phyloP scores from a whole-genome alignment of 2,329 filamentous ascomycete species.

The Alternaria longipes region DNA sequence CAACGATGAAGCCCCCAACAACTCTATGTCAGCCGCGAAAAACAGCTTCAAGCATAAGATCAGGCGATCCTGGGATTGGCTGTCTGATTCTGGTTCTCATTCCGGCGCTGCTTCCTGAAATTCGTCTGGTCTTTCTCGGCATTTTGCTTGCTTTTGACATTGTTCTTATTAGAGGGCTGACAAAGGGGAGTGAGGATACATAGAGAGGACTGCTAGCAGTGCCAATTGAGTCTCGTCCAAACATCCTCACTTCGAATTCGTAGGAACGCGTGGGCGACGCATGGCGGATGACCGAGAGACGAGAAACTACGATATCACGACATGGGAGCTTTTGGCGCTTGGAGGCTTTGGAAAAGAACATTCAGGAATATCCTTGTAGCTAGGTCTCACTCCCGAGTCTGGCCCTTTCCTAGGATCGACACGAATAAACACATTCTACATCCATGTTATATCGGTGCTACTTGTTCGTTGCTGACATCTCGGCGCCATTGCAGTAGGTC shows the following conservation, averaged over 20 bases:
- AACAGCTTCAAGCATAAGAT: conserved; percentile 24
- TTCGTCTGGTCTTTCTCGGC: background rate
- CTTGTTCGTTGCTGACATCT: background rate
- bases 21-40: background rate
- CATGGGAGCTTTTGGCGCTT: background rate
- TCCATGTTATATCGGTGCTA: background rate
- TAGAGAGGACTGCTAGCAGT: conserved; percentile 4
- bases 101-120: conserved; percentile 17
- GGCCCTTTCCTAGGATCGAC: background rate
- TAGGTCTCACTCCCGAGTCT: background rate
- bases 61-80: conserved; percentile 26
- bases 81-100: conserved; percentile 13
- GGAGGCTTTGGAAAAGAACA: background rate
- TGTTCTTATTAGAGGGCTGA: conserved; percentile 14
- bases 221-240: background rate
- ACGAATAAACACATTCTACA: background rate
- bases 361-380: conserved; percentile 1
- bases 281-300: background rate
- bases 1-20: background rate
- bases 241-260: background rate
- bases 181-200: conserved; percentile 12
- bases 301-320: conserved; percentile 1
- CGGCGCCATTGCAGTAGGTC: background rate
- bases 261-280: background rate
- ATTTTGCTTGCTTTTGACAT: background rate